These are phyloP conservation scores for Leptomonas seymouri DNA, from an alignment of 208 protist genomes.

Conservation along the genomic window DNA sequence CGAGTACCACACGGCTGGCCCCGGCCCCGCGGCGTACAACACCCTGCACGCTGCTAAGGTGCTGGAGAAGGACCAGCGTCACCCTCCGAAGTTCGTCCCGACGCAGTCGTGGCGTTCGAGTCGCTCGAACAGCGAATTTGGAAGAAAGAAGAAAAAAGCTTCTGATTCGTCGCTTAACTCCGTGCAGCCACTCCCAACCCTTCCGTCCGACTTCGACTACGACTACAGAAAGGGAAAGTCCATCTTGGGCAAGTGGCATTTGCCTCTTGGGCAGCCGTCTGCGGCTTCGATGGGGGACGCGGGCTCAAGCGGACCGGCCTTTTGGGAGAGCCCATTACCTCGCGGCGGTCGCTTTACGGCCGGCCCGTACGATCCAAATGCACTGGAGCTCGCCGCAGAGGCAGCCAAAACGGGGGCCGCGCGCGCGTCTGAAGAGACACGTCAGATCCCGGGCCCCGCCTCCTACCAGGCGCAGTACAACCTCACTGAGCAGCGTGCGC, in stretches of 20 bases:
- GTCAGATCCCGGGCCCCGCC: constrained; percentile 14
- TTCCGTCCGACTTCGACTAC: constrained; percentile 87
- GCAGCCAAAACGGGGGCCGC: constrained; percentile 20
- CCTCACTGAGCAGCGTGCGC: constrained; percentile 13
- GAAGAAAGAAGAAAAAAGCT: constrained; percentile 13
- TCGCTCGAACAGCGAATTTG: not conserved
- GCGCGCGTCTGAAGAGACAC: constrained; percentile 15
- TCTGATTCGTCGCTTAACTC: constrained; percentile 7
- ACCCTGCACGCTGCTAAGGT: constrained; percentile 46
- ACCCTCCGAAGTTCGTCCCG: constrained; percentile 50
- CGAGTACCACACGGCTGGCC: constrained; percentile 41
- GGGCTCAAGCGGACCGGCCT: constrained; percentile 17
- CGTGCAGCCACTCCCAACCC: constrained; percentile 14
- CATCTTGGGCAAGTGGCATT: constrained; percentile 45
- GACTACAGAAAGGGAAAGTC: constrained; percentile 73
- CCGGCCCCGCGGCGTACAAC: constrained; percentile 66
- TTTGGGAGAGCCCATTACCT: constrained; percentile 28
- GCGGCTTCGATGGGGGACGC: constrained; percentile 16
- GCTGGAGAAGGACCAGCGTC: constrained; percentile 49
- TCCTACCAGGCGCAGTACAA: constrained; percentile 24
- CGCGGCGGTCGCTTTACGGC: constrained; percentile 40
- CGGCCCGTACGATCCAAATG: constrained; percentile 37
- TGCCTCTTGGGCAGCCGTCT: not conserved
- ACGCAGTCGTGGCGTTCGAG: constrained; percentile 20
- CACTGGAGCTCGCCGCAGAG: constrained; percentile 16